A percentile compares a stretch with the other conserved stretches of the same genome.
Evolutionary conservation across 2,329 filamentous ascomycete species (phyloP).

Genomic region (Phyllosticta citribraziliensis): DNA sequence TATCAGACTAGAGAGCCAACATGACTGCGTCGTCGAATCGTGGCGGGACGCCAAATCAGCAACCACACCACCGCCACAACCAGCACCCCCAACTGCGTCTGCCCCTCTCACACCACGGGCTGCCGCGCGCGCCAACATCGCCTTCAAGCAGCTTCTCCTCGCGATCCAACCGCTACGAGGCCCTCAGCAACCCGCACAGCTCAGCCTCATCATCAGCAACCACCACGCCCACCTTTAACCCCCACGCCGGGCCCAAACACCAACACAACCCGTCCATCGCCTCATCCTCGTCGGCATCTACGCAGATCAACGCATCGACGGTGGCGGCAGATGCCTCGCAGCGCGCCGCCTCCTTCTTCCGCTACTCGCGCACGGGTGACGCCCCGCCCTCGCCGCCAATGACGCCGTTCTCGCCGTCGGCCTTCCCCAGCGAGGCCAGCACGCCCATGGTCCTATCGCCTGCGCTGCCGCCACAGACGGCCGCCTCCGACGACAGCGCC

Average conservation of each 20-base stretch:
- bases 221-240: not conserved
- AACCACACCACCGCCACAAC: not conserved
- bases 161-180: slow-evolving; percentile 7
- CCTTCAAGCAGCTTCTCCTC: slow-evolving; percentile 3
- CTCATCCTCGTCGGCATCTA: not conserved
- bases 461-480: not conserved
- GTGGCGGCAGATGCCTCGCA: not conserved
- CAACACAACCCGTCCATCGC: not conserved
- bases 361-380: slow-evolving; percentile 15
- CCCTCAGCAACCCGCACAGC: not conserved
- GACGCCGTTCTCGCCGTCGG: slow-evolving; percentile 9
- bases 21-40: not conserved
- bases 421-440: not conserved
- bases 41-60: not conserved
- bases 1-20: not conserved
- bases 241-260: not conserved
- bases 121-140: slow-evolving; percentile 6
- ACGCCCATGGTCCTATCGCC: not conserved
- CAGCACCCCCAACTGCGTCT: slow-evolving; percentile 6
- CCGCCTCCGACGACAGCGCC: not conserved
- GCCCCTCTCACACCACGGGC: slow-evolving; percentile 8
- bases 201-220: not conserved
- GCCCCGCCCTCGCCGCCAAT: slow-evolving; percentile 5
- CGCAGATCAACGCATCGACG: not conserved
- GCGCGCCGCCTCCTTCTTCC: not conserved